These are phyloP conservation scores for Chalaropsis thielavioides DNA, from an alignment of 2,329 filamentous ascomycete species.

Conservation along the genomic window DNA sequence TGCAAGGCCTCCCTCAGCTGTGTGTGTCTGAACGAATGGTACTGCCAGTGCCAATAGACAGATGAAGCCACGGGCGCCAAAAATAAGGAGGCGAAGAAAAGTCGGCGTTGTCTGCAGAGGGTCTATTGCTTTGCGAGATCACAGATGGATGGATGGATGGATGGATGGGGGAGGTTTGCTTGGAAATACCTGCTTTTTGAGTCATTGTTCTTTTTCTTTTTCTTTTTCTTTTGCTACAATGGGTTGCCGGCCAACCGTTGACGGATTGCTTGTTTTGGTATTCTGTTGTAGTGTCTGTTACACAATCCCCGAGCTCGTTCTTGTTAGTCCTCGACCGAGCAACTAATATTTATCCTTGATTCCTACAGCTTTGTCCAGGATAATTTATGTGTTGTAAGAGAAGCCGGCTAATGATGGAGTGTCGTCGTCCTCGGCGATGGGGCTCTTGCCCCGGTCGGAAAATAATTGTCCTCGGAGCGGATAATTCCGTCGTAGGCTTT, in stretches of 20 bases:
- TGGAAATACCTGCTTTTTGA: not conserved
- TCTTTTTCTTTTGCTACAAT: not conserved
- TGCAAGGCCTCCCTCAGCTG: slow-evolving; percentile 19
- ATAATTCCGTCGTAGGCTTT: not conserved
- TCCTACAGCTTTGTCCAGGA: too few relatives aligned
- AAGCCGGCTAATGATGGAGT: too few relatives aligned
- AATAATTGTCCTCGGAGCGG: not conserved
- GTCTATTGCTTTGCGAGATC: not conserved
- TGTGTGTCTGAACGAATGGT: slow-evolving; percentile 19
- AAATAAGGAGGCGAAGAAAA: not conserved
- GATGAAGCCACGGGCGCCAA: not conserved
- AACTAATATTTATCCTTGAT: not conserved
- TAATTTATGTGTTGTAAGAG: too few relatives aligned
- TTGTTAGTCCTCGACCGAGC: not conserved
- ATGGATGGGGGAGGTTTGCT: not conserved
- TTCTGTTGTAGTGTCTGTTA: not conserved
- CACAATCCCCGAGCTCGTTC: not conserved
- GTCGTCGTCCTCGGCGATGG: not conserved
- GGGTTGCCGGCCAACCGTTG: not conserved
- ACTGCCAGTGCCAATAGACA: slow-evolving; percentile 20
- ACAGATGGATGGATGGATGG: not conserved
- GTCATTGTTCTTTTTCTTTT: too few relatives aligned
- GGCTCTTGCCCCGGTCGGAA: not conserved
- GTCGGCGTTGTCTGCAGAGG: not conserved
- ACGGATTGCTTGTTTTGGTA: not conserved